These are phyloP conservation scores for Apophysomyces trapeziformis DNA, from an alignment of 371 early-diverging fungal species.

Conservation along the genomic window DNA sequence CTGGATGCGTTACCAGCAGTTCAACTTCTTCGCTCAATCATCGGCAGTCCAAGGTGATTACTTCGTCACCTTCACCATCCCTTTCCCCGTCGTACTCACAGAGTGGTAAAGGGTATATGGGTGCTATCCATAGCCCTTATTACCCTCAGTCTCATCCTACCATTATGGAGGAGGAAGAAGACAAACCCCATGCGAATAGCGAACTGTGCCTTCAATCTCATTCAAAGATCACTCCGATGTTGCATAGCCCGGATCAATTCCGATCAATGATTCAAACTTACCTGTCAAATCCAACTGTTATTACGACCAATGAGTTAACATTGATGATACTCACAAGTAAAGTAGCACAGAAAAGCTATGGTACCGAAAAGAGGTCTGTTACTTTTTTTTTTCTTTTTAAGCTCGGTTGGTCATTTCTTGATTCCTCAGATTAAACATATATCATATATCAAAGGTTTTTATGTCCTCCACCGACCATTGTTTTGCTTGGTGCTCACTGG, in stretches of 20 bases:
- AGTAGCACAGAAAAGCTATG: conserved; percentile 83
- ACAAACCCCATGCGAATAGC: background rate
- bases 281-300: conserved; percentile 32
- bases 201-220: conserved; percentile 1
- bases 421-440: background rate
- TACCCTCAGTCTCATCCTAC: conserved; percentile 4
- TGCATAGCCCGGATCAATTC: conserved; percentile 7
- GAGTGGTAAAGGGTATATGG: conserved; percentile 2
- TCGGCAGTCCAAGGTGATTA: background rate
- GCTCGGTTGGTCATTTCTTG: background rate
- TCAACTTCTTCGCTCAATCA: background rate
- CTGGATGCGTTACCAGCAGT: background rate
- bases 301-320: conserved; percentile 52
- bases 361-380: conserved; percentile 72
- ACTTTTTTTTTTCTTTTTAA: background rate
- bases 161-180: conserved; percentile 7
- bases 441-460: conserved; percentile 52
- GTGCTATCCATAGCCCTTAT: background rate
- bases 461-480: conserved; percentile 80
- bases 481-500: conserved; percentile 74
- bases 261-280: conserved; percentile 19
- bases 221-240: conserved; percentile 7
- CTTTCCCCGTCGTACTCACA: conserved; percentile 3
- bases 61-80: background rate
- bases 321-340: conserved; percentile 72